Evolutionary conservation across 257 asterid genomes (phyloP).

Genomic region (Penstemon barbatus): DNA sequence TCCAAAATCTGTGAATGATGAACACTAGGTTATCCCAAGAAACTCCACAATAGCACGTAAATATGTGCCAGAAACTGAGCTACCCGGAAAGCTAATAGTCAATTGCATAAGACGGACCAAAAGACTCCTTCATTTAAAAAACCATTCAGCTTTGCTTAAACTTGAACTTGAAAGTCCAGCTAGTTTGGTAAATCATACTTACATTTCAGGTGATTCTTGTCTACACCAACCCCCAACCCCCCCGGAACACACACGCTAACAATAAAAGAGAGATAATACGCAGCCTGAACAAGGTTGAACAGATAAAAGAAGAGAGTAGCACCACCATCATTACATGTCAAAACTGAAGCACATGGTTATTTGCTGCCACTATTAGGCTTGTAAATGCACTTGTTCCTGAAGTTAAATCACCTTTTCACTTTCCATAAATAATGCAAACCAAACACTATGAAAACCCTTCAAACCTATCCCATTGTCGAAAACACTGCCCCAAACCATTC

Average conservation of each 20-base stretch:
- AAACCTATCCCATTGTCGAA: neutral
- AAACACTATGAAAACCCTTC: neutral
- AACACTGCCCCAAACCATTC: neutral
- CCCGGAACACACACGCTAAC: too few relatives aligned
- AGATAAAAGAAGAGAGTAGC: too few relatives aligned
- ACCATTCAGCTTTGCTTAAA: neutral
- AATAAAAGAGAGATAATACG: too few relatives aligned
- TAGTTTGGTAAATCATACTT: neutral
- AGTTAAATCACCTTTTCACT: neutral
- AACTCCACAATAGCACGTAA: neutral
- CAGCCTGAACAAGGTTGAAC: too few relatives aligned
- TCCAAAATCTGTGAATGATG: slow-evolving; percentile 67
- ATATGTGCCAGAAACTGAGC: slow-evolving; percentile 12
- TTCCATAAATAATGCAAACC: neutral
- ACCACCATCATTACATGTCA: too few relatives aligned
- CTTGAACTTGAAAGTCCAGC: neutral
- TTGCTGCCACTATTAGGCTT: neutral
- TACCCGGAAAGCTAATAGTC: neutral
- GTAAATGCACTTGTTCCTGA: neutral
- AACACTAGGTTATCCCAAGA: neutral
- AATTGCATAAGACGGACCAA: neutral
- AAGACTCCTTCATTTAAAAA: neutral
- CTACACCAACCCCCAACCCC: too few relatives aligned
- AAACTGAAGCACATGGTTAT: neutral
- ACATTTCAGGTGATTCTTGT: neutral